Evolutionary conservation across 1,284 basidiomycete species (phyloP).

Genomic region (Bjerkandera adusta): DNA sequence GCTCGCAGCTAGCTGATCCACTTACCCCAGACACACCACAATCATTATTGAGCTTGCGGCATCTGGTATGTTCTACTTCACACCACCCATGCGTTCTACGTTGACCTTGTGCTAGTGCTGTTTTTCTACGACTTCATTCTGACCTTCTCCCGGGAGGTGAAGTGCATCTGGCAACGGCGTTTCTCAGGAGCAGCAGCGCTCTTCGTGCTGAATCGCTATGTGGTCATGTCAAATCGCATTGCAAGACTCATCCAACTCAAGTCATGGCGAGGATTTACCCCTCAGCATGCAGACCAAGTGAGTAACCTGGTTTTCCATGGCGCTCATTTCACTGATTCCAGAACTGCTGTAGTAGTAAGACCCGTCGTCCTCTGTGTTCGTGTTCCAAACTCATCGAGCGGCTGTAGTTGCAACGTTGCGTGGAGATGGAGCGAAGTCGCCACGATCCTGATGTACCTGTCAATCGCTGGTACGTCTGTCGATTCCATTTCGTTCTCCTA

Average conservation of each 20-base stretch:
- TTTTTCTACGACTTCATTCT: slow-evolving; percentile 18
- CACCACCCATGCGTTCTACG: background rate
- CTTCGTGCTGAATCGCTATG: slow-evolving; percentile 22
- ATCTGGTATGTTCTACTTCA: slow-evolving; percentile 7
- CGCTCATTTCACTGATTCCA: no score
- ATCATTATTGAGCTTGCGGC: slow-evolving; percentile 8
- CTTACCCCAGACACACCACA: slow-evolving; percentile 4
- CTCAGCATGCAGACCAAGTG: slow-evolving; percentile 11
- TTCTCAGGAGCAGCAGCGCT: slow-evolving; percentile 20
- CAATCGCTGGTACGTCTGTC: slow-evolving; percentile 17
- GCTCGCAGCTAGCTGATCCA: no score
- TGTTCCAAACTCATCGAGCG: background rate
- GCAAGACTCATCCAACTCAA: slow-evolving; percentile 16
- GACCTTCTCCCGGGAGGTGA: slow-evolving; percentile 20
- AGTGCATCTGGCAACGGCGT: slow-evolving; percentile 19
- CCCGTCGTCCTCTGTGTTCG: no score
- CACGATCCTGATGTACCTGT: slow-evolving; percentile 12
- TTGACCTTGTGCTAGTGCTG: slow-evolving; percentile 1
- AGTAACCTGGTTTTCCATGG: no score
- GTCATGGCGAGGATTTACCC: slow-evolving; percentile 15
- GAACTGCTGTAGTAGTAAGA: no score
- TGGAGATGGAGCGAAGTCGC: slow-evolving; percentile 14
- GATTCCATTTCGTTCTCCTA: background rate
- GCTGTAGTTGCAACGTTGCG: slow-evolving; percentile 7
- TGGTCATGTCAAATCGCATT: slow-evolving; percentile 17